Conservation (phyloP, 2,329 filamentous ascomycete species). For the Ceratocystis harringtonii region DNA sequence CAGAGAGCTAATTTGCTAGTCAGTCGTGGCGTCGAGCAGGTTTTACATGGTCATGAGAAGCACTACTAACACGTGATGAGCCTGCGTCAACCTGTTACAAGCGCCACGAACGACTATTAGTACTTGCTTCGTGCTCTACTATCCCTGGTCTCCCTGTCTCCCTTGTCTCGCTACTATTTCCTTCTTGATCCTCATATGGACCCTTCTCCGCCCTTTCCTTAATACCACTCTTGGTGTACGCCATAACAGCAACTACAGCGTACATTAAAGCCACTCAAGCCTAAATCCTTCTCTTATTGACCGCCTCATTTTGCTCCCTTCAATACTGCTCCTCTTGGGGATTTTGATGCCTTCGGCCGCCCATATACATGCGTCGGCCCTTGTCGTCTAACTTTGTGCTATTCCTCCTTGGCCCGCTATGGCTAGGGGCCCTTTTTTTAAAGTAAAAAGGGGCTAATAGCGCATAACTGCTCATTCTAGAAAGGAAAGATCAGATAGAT, state of each 20-base stretch:
- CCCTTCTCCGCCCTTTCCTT: no score
- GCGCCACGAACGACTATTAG: background rate
- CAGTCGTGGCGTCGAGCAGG: background rate
- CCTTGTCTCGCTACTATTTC: no score
- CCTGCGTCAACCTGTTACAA: background rate
- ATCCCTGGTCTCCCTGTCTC: background rate
- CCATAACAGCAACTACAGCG: no score
- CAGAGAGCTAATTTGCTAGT: background rate
- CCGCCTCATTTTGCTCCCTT: no score
- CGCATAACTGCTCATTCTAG: background rate
- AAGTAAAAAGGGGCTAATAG: background rate
- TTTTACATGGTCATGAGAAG: background rate
- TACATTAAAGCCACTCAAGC: no score
- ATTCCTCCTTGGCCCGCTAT: background rate
- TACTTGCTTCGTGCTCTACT: background rate
- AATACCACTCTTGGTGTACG: no score
- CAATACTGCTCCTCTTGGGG: no score
- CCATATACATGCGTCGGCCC: background rate
- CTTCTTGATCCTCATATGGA: background rate
- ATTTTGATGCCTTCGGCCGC: no score
- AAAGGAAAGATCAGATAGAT: conserved; percentile 1
- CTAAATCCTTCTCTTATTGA: no score
- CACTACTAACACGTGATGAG: background rate
- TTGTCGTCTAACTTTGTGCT: background rate
- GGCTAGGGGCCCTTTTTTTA: background rate